A percentile compares a stretch with the other conserved stretches of the same genome.
phyloP scores from a whole-genome alignment of 2,329 filamentous ascomycete species.

The Paraphoma chrysanthemicola region DNA sequence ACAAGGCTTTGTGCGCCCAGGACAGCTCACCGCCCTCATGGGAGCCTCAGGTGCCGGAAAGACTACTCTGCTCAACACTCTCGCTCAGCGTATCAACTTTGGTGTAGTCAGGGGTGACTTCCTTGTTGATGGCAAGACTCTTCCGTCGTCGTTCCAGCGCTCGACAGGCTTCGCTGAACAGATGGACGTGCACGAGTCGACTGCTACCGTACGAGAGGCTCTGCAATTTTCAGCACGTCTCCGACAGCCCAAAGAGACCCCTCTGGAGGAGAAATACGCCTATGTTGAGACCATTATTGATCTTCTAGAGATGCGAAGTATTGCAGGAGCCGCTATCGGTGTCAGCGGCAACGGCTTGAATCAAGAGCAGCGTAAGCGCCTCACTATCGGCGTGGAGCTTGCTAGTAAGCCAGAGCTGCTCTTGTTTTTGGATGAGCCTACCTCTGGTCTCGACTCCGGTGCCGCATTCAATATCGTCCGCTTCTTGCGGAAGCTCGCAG shows the following conservation, averaged over 20 bases:
- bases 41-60: constrained; percentile 66
- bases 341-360: constrained; percentile 56
- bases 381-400: constrained; percentile 68
- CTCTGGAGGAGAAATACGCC: constrained; percentile 66
- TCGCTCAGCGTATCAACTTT: constrained; percentile 52
- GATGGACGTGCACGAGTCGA: constrained; percentile 68
- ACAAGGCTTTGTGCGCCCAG: constrained; percentile 87
- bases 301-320: constrained; percentile 68
- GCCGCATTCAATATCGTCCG: constrained; percentile 71
- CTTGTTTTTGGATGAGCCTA: constrained; percentile 80
- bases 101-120: constrained; percentile 55
- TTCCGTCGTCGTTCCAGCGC: constrained; percentile 75
- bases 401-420: constrained; percentile 73
- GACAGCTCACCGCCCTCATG: constrained; percentile 82
- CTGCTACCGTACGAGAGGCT: constrained; percentile 69
- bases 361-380: constrained; percentile 71
- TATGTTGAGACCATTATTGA: constrained; percentile 71
- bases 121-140: constrained; percentile 49
- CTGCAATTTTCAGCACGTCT: constrained; percentile 69
- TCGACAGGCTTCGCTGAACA: constrained; percentile 79
- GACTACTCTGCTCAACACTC: constrained; percentile 45
- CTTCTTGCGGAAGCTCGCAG: constrained; percentile 71
- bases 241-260: constrained; percentile 65
- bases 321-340: constrained; percentile 70
- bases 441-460: constrained; percentile 74